Base-by-base conservation (phyloP, 2,329 filamentous ascomycete species). In the Cladosporium colombiae region DNA sequence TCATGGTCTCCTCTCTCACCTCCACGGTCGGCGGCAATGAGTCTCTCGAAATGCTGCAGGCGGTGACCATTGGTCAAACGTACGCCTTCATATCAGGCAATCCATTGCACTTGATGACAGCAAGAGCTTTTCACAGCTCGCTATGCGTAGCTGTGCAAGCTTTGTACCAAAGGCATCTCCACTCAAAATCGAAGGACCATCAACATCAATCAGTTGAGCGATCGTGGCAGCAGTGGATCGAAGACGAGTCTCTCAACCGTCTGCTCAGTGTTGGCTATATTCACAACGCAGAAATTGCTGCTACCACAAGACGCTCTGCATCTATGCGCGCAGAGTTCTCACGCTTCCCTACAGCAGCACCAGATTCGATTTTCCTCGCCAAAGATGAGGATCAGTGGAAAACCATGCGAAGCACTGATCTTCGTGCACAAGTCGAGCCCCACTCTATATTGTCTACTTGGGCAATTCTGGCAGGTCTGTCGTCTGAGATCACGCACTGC, bases 281-380 rank as follows among this genome's bases (percentile, higher is more conserved):
- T 11, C 65, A 66, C 40, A 64, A 66, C 60, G 65, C 50, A 7
- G 65, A 66, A 50, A 50, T 64, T 25, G 52, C 52, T 13, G 65
- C 60, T 11, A 64, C 52, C 8, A 35, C 44, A 3, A 37, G 35
- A 37, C 65, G 64, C 13, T 44, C 49, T 27, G 59, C 65, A 18
- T 35, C 65, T 8, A 18, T 31, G 31, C 50, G 50, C 25, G 14
- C 14, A 29, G 21, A 53, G 16, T 25, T 25, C 7, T 53, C 8
- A 25, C 8, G 5, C 6, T 11, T 53, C 10, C 50, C 18, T 16
- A 18, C 25, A 2, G 50, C 50, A 27, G 50, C 50, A 18, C 50
- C 50, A 18, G 50, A 53, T 25, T 6, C 21, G 23, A 18, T 53
- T 4, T 53, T 53, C 50, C 50, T 53, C 10, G 50, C 50, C 2